A percentile compares a stretch with the other conserved stretches of the same genome.
phyloP scores from a whole-genome alignment of 352 stramenopile species.

The Pelagophyceae sp. region DNA sequence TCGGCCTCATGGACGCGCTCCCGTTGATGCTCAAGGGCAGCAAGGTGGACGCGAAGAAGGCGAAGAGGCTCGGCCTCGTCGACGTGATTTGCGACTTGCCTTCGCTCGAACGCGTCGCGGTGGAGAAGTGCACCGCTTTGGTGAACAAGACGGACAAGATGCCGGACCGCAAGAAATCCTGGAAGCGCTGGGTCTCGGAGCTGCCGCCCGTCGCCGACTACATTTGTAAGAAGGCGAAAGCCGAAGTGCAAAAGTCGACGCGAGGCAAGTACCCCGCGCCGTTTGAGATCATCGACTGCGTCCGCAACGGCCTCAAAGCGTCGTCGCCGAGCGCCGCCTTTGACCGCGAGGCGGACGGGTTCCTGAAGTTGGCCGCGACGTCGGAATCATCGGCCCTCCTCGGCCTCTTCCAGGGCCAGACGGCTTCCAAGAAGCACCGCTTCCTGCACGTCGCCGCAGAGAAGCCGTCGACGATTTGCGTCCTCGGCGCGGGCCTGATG shows the following conservation, averaged over 20 bases:
- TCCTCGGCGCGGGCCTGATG: constrained; percentile 96
- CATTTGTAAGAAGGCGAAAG: constrained; percentile 84
- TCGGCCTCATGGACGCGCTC: constrained; percentile 76
- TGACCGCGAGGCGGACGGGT: constrained; percentile 84
- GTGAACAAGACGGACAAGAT: constrained; percentile 76
- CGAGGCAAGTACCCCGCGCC: constrained; percentile 90
- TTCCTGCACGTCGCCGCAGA: constrained; percentile 66
- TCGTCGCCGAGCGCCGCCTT: constrained; percentile 33
- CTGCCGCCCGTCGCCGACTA: constrained; percentile 82
- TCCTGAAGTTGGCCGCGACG: constrained; percentile 89
- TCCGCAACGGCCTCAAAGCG: constrained; percentile 32
- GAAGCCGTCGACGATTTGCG: constrained; percentile 76
- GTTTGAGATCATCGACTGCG: constrained; percentile 82
- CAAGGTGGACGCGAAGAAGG: constrained; percentile 84
- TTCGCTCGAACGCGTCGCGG: constrained; percentile 76
- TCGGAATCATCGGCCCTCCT: constrained; percentile 86
- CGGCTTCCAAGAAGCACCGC: constrained; percentile 92
- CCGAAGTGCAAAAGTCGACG: constrained; percentile 93
- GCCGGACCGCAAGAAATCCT: constrained; percentile 75
- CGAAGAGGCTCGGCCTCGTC: constrained; percentile 92
- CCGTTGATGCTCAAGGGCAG: constrained; percentile 96
- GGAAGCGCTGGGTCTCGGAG: constrained; percentile 72
- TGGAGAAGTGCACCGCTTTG: constrained; percentile 72
- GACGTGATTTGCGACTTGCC: constrained; percentile 72
- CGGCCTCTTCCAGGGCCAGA: constrained; percentile 95